Evolutionary conservation across 2,329 filamentous ascomycete species (phyloP), one percentile per base, ranked within the genome.

Genomic region (Davidsoniella virescens): DNA sequence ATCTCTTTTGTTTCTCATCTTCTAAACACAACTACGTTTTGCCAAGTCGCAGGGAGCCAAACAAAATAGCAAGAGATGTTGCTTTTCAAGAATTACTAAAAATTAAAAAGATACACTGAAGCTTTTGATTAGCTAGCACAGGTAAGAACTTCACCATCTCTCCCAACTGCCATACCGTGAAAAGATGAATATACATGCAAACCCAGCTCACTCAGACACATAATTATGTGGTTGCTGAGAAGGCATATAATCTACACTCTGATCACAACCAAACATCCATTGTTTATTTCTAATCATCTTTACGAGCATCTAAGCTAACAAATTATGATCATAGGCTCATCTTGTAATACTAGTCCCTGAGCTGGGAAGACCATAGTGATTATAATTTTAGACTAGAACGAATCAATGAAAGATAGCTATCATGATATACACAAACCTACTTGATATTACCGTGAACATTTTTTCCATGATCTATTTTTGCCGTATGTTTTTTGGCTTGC

Each of bases 401-500:
- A 4, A 45, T n/a, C 36, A 16, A 45, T 45, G 4, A 33, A 20
- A 25, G 16, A 9, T 45, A 33, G 6, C 14, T 45, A 4, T 29
- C 2, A n/a, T 45, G 20, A 7, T 45, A 23, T 40, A 25, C 6
- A 25, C 2, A 16, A 23, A 38, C 18, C 14, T 20, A 20, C 38
- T 38, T 20, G 12, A 37, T 8, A 38, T 47, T 12, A 47, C 17
- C 17, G 33, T 33, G 33, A 29, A 6, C 14, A n/a, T n/a, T 25
- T 17, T 41, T n/a, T 41, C 16, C n/a, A 10, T 18, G 25, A 18
- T 39, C 37, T 49, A 80, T 60, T 74, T 80, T 57, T 79, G 73
- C 17, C 78, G 72, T 36, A 79, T 69, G 47, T 71, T 75, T 67
- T 79, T 82, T 12, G 77, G 70, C 60, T 87, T 90, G 49, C 84